These are phyloP conservation scores for Plasmopara halstedii DNA, from an alignment of 352 stramenopile genomes.

Conservation along the genomic window DNA sequence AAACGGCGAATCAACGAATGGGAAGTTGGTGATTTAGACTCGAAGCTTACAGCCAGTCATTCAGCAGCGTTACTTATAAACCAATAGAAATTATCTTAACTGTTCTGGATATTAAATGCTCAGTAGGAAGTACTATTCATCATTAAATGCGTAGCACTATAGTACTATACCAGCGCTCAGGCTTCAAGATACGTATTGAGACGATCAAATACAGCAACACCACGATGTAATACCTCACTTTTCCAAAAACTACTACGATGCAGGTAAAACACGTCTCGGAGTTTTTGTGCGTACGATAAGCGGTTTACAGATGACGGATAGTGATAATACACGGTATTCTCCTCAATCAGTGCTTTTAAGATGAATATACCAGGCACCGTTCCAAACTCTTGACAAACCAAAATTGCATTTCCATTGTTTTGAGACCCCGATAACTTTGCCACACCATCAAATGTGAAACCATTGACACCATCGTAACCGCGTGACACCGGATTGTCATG, in stretches of 20 bases:
- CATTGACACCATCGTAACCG: slow-evolving; percentile 48
- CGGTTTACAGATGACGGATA: slow-evolving; percentile 26
- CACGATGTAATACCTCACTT: slow-evolving; percentile 38
- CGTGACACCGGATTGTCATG: slow-evolving; percentile 28
- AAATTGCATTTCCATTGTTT: slow-evolving; percentile 20
- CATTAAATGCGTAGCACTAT: too few species aligned
- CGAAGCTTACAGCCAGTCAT: slow-evolving; percentile 26
- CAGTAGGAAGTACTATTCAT: too few species aligned
- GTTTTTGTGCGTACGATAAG: slow-evolving; percentile 48
- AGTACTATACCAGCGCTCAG: not conserved
- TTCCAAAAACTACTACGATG: slow-evolving; percentile 65
- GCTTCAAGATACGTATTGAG: slow-evolving; percentile 18
- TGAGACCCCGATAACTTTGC: slow-evolving; percentile 17
- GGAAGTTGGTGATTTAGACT: not conserved
- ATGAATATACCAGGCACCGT: slow-evolving; percentile 51
- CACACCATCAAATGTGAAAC: slow-evolving; percentile 37
- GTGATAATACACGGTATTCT: slow-evolving; percentile 56
- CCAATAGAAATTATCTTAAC: too few species aligned
- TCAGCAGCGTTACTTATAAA: slow-evolving; percentile 6
- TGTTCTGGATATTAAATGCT: too few species aligned
- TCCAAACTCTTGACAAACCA: slow-evolving; percentile 66
- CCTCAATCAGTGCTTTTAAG: slow-evolving; percentile 46
- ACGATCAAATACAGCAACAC: slow-evolving; percentile 39
- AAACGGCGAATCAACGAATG: slow-evolving; percentile 85
- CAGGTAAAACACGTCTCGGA: slow-evolving; percentile 75